Evolutionary conservation across 208 protist genomes (phyloP).

Genomic region (Acanthamoeba triangularis): DNA sequence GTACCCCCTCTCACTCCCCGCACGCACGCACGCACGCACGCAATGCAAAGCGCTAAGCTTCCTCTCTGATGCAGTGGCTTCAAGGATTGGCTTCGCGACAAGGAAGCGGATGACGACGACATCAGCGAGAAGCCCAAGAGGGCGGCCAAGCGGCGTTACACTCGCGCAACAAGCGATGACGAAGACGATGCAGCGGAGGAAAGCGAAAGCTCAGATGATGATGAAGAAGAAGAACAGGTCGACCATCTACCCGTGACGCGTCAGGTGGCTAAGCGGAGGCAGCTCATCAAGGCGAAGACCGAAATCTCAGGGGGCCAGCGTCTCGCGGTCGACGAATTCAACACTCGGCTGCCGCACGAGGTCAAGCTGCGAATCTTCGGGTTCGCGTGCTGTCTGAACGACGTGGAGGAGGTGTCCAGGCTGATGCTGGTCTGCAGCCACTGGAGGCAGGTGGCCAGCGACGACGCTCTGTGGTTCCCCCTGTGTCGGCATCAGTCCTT

Average conservation of each 20-base stretch:
- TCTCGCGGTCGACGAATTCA: constrained; percentile 3
- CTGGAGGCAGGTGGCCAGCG: constrained; percentile 1
- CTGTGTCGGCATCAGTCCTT: constrained; percentile 5
- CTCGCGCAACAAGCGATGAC: neutral
- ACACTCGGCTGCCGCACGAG: constrained; percentile 8
- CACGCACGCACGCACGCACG: neutral
- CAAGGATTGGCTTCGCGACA: neutral
- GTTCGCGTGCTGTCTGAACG: neutral
- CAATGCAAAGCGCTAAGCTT: too few species aligned
- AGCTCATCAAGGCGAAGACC: neutral
- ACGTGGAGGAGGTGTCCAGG: constrained; percentile 18
- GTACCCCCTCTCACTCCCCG: neutral
- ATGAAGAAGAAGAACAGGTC: neutral
- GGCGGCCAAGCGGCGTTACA: neutral
- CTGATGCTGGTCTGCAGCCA: constrained; percentile 69
- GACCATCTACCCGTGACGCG: neutral
- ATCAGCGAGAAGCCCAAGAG: neutral
- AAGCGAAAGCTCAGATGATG: neutral
- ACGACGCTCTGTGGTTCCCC: constrained; percentile 69
- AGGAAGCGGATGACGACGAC: neutral
- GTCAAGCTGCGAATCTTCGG: constrained; percentile 63
- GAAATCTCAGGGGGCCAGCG: neutral
- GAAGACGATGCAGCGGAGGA: neutral
- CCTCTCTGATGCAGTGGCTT: neutral
- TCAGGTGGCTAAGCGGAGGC: neutral